Conservation (phyloP, 345 rosid genomes). For the Rhizophora mangle region DNA sequence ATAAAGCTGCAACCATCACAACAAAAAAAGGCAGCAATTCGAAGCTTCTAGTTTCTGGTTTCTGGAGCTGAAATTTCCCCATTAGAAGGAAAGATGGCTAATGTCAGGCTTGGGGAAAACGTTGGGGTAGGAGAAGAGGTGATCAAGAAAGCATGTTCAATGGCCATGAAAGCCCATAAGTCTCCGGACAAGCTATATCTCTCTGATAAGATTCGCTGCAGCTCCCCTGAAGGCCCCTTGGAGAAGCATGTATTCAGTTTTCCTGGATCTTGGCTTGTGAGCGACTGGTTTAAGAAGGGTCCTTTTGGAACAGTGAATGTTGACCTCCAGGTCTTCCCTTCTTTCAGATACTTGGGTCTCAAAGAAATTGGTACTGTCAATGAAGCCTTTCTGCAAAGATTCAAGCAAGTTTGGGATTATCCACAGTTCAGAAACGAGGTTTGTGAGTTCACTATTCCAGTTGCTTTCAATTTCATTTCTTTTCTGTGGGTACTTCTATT, state of each 20-base stretch:
- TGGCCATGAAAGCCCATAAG: conserved; percentile 38
- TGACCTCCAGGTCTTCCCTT: conserved; percentile 42
- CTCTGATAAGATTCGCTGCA: conserved; percentile 16
- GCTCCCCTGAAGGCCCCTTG: conserved; percentile 15
- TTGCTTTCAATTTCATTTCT: neutral
- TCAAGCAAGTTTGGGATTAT: conserved; percentile 18
- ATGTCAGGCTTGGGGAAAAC: conserved; percentile 17
- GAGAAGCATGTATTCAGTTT: conserved; percentile 36
- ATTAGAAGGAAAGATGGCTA: conserved; percentile 17
- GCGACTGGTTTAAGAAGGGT: conserved; percentile 32
- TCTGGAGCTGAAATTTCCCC: conserved; percentile 3
- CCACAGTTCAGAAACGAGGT: conserved; percentile 42
- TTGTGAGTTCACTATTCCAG: neutral
- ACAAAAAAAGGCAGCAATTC: neutral
- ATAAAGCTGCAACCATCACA: no score
- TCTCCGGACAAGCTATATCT: conserved; percentile 24
- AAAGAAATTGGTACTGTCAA: conserved; percentile 51
- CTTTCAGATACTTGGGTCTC: conserved; percentile 54
- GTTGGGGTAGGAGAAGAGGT: conserved; percentile 32
- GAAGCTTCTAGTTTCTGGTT: neutral
- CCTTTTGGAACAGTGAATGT: conserved; percentile 57
- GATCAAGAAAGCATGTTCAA: conserved; percentile 38
- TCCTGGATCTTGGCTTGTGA: conserved; percentile 42
- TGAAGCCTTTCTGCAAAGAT: conserved; percentile 48
- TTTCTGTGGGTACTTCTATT: no score